Base-by-base conservation (phyloP, 2,329 filamentous ascomycete species). In the Trichoderma pleuroti region DNA sequence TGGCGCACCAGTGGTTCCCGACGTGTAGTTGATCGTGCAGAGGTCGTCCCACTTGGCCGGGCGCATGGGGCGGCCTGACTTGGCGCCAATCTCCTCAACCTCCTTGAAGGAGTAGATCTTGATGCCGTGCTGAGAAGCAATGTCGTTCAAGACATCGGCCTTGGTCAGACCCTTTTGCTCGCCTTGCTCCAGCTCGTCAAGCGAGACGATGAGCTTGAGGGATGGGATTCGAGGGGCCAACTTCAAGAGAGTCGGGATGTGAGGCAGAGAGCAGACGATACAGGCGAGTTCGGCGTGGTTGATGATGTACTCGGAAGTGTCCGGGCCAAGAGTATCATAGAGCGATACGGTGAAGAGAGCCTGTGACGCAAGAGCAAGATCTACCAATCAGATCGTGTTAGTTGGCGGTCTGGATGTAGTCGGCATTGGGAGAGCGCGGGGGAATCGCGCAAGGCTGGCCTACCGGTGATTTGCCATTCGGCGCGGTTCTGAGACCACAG, bases 221-320 rank as follows among this genome's bases (percentile, higher is more conserved):
- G 86, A 86, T 1, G 95, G 94, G 72, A 95, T 83, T 66, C 91
- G 87, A n/a, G 92, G 85, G 75, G 87, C 88, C 74, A 98, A 84
- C 84, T 94, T 94, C 73, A 98, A 85, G 68, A 98, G 87, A 18
- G 90, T 88, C 2, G 93, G 90, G 67, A 98, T 90, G 77, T 97
- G 94, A 56, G 90, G 89, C 59, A 98, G 84, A 32, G 92, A 94
- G 71, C 92, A 91, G 73, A 92, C 90, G 49, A 98, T 89, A 76
- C 90, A 93, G 71, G 86, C 81, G 70, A 98, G 84, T 73, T 90
- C 87, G 68, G 93, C 89, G 80, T 98, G 95, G 81, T 97, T 97
- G 83, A 98, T 92, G 81, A 99, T 98, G 83, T 93, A 98, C 82
- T 98, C 94, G 70, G 93, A 94, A 3, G 94, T 89, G 75, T 97